A percentile compares a stretch with the other conserved stretches of the same genome.
These are phyloP conservation scores for Lathyrus tuberosus DNA, from an alignment of 306 rosid species.

Conservation along the genomic window DNA sequence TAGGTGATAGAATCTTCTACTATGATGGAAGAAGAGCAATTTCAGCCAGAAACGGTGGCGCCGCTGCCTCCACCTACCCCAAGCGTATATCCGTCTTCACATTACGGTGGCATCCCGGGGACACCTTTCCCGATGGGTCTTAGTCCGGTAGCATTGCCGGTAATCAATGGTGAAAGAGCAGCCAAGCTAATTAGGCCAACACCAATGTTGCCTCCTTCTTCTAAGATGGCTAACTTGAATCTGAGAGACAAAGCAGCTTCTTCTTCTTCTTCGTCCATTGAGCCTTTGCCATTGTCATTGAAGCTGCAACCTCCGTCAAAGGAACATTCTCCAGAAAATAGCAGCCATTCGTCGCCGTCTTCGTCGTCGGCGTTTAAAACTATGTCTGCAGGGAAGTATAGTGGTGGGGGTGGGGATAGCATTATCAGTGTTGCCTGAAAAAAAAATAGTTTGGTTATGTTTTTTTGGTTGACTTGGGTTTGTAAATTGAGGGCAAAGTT, in stretches of 20 bases:
- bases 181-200: conserved; percentile 64
- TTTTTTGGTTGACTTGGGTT: conserved; percentile 10
- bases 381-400: conserved; percentile 54
- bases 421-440: conserved; percentile 80
- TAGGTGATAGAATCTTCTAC: conserved; percentile 60
- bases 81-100: conserved; percentile 42
- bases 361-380: conserved; percentile 57
- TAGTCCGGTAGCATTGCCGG: conserved; percentile 45
- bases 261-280: background rate
- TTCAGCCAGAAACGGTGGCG: conserved; percentile 40
- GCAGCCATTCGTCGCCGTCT: conserved; percentile 39
- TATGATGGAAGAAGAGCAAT: conserved; percentile 54
- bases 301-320: conserved; percentile 44
- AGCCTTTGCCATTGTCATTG: conserved; percentile 56
- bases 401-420: conserved; percentile 61
- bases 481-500: conserved; percentile 39
- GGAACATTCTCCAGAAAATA: conserved; percentile 46
- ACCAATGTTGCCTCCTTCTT: conserved; percentile 65
- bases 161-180: conserved; percentile 36
- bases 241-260: conserved; percentile 51
- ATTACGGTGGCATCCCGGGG: conserved; percentile 45
- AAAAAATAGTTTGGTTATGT: background rate
- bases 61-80: conserved; percentile 22
- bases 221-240: conserved; percentile 67
- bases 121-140: conserved; percentile 46